Percentiles rank a stretch among this genome's conserved stretches.
phyloP scores from a whole-genome alignment of 164 flowering plant genomes.

The Nymphaea thermarum region DNA sequence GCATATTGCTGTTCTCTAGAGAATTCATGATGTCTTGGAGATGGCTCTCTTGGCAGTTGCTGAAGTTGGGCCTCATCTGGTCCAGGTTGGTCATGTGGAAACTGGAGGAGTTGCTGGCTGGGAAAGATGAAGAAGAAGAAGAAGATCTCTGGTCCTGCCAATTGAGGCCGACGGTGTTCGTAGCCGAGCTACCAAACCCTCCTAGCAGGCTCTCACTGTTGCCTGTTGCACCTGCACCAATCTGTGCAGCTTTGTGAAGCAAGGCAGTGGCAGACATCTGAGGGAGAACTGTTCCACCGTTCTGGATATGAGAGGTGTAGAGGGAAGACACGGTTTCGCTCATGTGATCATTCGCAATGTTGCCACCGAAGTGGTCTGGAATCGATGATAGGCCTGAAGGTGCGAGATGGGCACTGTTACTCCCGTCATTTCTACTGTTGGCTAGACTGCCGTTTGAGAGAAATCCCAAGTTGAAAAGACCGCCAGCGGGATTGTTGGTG shows the following conservation, averaged over 20 bases:
- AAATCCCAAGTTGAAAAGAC: constrained; percentile 7
- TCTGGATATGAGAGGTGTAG: constrained; percentile 18
- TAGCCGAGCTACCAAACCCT: constrained; percentile 29
- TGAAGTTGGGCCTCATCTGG: not conserved
- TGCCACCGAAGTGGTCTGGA: constrained; percentile 26
- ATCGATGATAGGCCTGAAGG: constrained; percentile 21
- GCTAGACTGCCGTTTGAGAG: not conserved
- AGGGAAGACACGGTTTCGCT: constrained; percentile 24
- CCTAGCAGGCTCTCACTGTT: constrained; percentile 28
- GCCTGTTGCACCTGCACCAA: constrained; percentile 61
- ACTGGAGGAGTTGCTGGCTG: not conserved
- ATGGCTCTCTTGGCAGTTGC: not conserved
- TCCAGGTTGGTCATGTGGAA: not conserved
- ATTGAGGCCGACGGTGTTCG: constrained; percentile 4
- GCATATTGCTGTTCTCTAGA: not conserved
- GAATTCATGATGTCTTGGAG: not conserved
- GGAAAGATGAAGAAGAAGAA: too few relatives aligned
- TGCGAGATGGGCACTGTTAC: constrained; percentile 11
- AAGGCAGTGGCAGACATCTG: constrained; percentile 86
- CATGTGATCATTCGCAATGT: constrained; percentile 22
- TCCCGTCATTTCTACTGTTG: constrained; percentile 2
- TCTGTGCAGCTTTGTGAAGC: constrained; percentile 75
- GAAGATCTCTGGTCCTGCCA: not conserved
- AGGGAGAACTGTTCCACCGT: constrained; percentile 21
- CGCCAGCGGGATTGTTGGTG: constrained; percentile 3